These are phyloP conservation scores for Pseudonitzschia pungens DNA, from an alignment of 108 stramenopile genomes.

Conservation along the genomic window DNA sequence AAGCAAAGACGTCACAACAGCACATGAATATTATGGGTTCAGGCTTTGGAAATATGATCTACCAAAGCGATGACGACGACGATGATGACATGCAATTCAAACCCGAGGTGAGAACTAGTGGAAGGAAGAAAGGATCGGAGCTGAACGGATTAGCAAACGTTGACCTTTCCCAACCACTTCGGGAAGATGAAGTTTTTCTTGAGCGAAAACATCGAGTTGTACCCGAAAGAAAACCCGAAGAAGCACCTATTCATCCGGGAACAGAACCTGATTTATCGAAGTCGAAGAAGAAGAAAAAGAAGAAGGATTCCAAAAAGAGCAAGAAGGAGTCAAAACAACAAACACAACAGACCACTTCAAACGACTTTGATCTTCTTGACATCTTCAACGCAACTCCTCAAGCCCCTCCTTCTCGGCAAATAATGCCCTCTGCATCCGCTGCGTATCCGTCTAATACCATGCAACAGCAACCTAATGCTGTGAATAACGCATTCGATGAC, in stretches of 20 bases:
- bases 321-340: conserved; percentile 15
- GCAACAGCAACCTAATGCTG: conserved; percentile 33
- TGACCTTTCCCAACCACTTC: conserved; percentile 82
- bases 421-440: conserved; percentile 10
- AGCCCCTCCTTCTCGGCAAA: conserved; percentile 3
- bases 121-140: conserved; percentile 30
- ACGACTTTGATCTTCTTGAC: conserved; percentile 55
- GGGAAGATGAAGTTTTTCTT: conserved; percentile 86
- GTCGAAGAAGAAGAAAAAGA: conserved; percentile 54
- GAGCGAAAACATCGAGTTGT: conserved; percentile 69
- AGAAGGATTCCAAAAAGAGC: conserved; percentile 30
- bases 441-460: conserved; percentile 2
- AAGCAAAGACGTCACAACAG: conserved; percentile 2
- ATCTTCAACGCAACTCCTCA: conserved; percentile 30
- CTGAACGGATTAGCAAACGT: conserved; percentile 72
- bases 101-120: background rate
- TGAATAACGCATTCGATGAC: conserved; percentile 78
- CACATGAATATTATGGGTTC: conserved; percentile 10
- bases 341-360: conserved; percentile 14
- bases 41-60: conserved; percentile 31
- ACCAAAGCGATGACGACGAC: conserved; percentile 74
- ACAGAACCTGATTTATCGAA: conserved; percentile 15
- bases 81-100: conserved; percentile 43
- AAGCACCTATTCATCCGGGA: background rate
- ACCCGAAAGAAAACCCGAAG: conserved; percentile 37